phyloP scores from a whole-genome alignment of 306 rosid genomes.

The Carpinus viminea region DNA sequence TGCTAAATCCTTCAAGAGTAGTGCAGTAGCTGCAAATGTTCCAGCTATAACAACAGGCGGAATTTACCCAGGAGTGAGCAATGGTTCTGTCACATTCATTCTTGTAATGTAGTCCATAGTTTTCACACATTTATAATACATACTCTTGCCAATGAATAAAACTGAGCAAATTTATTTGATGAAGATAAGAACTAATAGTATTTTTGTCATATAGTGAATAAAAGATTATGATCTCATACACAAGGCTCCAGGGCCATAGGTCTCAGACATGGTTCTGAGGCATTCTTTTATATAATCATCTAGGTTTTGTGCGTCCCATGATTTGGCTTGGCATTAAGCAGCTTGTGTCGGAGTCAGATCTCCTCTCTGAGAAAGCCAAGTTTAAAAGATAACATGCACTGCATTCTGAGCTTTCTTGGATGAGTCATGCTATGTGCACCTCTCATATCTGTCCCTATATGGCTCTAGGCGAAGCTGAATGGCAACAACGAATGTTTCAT shows the following conservation, averaged over 20 bases:
- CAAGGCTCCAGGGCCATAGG: not conserved
- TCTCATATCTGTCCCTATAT: not conserved
- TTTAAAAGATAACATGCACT: not conserved
- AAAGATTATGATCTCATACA: not conserved
- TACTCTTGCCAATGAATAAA: not conserved
- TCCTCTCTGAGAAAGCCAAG: not conserved
- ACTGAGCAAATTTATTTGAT: not conserved
- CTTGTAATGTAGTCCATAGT: conserved; percentile 29
- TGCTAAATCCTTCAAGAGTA: conserved; percentile 66
- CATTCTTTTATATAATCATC: not conserved
- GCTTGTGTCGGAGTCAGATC: not conserved
- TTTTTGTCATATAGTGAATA: not conserved
- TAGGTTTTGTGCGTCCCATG: not conserved
- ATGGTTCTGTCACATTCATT: conserved; percentile 59
- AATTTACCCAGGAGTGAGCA: conserved; percentile 97
- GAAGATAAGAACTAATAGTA: not conserved
- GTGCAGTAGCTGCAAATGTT: conserved; percentile 70
- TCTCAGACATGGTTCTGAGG: not conserved
- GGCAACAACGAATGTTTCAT: not conserved
- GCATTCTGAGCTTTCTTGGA: not conserved
- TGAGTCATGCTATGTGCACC: not conserved
- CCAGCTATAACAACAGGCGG: conserved; percentile 92
- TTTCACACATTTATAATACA: conserved; percentile 10
- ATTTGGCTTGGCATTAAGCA: not conserved
- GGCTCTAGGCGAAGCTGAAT: not conserved